Conservation (phyloP, 805 yeast species). For the Priceomyces carsonii region DNA sequence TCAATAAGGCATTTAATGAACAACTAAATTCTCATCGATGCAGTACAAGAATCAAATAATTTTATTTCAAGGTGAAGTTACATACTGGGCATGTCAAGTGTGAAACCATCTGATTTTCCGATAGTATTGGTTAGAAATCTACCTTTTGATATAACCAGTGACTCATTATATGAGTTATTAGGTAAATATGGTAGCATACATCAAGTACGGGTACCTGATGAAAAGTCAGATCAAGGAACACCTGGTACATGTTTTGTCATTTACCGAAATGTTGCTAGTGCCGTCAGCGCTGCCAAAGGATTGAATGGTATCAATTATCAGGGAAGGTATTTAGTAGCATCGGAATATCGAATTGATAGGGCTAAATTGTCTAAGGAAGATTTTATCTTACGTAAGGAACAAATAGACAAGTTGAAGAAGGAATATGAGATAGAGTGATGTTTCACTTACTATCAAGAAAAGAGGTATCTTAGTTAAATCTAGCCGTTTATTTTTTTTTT, state of each 20-base stretch:
- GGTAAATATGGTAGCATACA: slow-evolving; percentile 57
- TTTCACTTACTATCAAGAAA: no score
- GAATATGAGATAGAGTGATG: slow-evolving; percentile 8
- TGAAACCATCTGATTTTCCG: slow-evolving; percentile 27
- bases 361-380: slow-evolving; percentile 28
- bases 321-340: slow-evolving; percentile 58
- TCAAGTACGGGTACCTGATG: slow-evolving; percentile 47
- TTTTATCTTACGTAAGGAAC: slow-evolving; percentile 20
- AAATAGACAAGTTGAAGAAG: slow-evolving; percentile 24
- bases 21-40: slow-evolving; percentile 1
- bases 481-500: not conserved
- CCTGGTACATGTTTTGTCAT: slow-evolving; percentile 60
- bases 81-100: slow-evolving; percentile 1
- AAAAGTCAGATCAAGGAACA: slow-evolving; percentile 36
- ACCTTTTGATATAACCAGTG: slow-evolving; percentile 49
- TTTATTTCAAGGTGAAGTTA: not conserved
- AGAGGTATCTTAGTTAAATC: no score
- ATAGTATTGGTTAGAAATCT: slow-evolving; percentile 58
- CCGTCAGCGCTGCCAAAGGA: slow-evolving; percentile 53
- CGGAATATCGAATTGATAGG: slow-evolving; percentile 47
- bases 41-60: not conserved
- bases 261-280: slow-evolving; percentile 48
- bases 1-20: slow-evolving; percentile 4
- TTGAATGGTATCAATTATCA: slow-evolving; percentile 60
- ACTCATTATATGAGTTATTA: slow-evolving; percentile 51